Evolutionary conservation across 2,329 filamentous ascomycete species (phyloP).

Genomic region (Pseudogymnoascus sp.): DNA sequence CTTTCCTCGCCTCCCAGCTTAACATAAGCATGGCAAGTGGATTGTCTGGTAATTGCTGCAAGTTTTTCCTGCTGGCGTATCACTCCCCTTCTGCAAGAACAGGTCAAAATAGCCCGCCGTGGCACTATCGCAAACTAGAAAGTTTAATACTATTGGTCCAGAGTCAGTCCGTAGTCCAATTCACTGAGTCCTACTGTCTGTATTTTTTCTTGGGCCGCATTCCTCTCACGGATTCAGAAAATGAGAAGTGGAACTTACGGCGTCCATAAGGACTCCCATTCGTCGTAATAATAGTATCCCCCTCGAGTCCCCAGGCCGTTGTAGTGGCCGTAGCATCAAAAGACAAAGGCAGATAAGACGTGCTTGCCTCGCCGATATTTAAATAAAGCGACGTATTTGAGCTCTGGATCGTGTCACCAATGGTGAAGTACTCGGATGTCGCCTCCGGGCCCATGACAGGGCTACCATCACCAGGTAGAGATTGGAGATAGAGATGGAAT

Average conservation of each 20-base stretch:
- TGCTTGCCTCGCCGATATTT: constrained; percentile 38
- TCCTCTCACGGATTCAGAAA: neutral
- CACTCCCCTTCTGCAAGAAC: constrained; percentile 46
- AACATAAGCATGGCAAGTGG: constrained; percentile 34
- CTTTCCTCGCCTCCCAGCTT: neutral
- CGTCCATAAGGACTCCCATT: constrained; percentile 38
- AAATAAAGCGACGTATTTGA: constrained; percentile 42
- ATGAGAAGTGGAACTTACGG: constrained; percentile 20
- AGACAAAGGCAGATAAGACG: constrained; percentile 46
- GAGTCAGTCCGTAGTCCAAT: neutral
- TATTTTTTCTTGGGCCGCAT: neutral
- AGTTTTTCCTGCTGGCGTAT: constrained; percentile 40
- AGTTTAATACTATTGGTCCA: constrained; percentile 39
- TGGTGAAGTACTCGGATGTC: constrained; percentile 42
- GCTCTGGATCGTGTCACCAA: constrained; percentile 42
- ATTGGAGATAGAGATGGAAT: constrained; percentile 47
- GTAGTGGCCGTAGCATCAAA: constrained; percentile 37
- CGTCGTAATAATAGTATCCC: constrained; percentile 42
- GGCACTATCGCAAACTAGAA: constrained; percentile 40
- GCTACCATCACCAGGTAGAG: constrained; percentile 25
- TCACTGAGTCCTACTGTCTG: neutral
- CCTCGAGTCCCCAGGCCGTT: constrained; percentile 44
- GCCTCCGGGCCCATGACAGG: constrained; percentile 46
- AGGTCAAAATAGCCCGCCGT: constrained; percentile 40
- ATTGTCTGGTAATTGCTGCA: constrained; percentile 50